phyloP scores from a whole-genome alignment of 331 rosid genomes.

The Malus hybrid region DNA sequence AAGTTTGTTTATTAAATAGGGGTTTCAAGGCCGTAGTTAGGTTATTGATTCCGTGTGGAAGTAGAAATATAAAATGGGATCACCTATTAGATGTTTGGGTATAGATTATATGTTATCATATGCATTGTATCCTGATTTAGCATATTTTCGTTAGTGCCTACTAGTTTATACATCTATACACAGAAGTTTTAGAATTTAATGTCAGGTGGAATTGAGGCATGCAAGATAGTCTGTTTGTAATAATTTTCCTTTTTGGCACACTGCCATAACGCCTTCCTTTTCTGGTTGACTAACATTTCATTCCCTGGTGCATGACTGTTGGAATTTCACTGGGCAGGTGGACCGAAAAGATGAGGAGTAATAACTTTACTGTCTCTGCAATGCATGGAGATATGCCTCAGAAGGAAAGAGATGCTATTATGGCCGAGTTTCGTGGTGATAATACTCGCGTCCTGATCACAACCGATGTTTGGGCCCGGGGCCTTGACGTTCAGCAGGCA shows the following conservation, averaged over 20 bases:
- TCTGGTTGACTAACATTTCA: neutral
- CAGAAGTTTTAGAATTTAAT: neutral
- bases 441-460: conserved; percentile 91
- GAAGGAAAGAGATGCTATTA: conserved; percentile 91
- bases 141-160: neutral
- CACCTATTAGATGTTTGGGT: no score
- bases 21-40: neutral
- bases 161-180: neutral
- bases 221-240: neutral
- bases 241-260: neutral
- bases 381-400: conserved; percentile 99
- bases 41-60: neutral
- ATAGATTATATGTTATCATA: neutral
- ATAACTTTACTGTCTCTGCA: conserved; percentile 1
- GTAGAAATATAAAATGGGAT: neutral
- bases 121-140: neutral
- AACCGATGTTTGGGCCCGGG: conserved; percentile 99
- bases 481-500: conserved; percentile 98
- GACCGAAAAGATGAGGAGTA: conserved; percentile 95
- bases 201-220: neutral
- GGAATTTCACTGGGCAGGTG: conserved; percentile 39
- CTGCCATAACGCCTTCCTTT: neutral
- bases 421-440: conserved; percentile 86
- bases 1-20: neutral
- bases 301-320: neutral